phyloP scores from a whole-genome alignment of 1,284 basidiomycete genomes.

The Macrocybe sp. region DNA sequence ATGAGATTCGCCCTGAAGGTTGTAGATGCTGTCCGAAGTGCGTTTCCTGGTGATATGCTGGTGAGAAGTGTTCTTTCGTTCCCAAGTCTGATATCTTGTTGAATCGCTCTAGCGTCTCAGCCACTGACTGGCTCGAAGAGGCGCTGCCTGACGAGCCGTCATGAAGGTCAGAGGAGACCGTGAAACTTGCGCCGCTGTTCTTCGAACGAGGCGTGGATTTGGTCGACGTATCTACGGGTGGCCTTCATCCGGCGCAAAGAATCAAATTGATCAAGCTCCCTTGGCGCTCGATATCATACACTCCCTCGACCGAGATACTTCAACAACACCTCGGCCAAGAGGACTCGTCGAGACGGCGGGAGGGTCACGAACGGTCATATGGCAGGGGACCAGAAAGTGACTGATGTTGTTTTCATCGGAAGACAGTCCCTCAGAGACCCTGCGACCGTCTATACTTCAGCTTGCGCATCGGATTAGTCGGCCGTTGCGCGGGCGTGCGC shows the following conservation, averaged over 20 bases:
- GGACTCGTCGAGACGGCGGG: too few species aligned
- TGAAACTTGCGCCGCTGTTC: conserved; percentile 45
- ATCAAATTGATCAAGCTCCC: conserved; percentile 33
- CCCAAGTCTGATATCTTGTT: neutral
- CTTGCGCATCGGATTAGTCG: conserved; percentile 15
- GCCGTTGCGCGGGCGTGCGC: conserved; percentile 11
- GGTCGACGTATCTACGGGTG: conserved; percentile 59
- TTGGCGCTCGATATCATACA: too few species aligned
- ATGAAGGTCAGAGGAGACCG: conserved; percentile 62
- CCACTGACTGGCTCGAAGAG: conserved; percentile 55
- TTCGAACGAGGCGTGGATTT: conserved; percentile 62
- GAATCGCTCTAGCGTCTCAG: conserved; percentile 38
- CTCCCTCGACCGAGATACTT: too few species aligned
- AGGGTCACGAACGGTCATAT: too few species aligned
- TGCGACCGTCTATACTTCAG: conserved; percentile 33
- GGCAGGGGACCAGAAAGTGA: conserved; percentile 22
- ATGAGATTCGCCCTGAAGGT: conserved; percentile 57
- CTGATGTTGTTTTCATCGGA: conserved; percentile 42
- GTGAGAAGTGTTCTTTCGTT: conserved; percentile 28
- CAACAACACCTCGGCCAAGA: too few species aligned
- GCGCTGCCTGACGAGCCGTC: conserved; percentile 34
- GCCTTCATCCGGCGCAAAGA: conserved; percentile 44
- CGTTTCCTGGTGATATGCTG: conserved; percentile 55
- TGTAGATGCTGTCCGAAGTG: conserved; percentile 44
- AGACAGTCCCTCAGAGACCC: conserved; percentile 50